These are phyloP conservation scores for Epithele typhae DNA, from an alignment of 768 basidiomycete species.

Conservation along the genomic window DNA sequence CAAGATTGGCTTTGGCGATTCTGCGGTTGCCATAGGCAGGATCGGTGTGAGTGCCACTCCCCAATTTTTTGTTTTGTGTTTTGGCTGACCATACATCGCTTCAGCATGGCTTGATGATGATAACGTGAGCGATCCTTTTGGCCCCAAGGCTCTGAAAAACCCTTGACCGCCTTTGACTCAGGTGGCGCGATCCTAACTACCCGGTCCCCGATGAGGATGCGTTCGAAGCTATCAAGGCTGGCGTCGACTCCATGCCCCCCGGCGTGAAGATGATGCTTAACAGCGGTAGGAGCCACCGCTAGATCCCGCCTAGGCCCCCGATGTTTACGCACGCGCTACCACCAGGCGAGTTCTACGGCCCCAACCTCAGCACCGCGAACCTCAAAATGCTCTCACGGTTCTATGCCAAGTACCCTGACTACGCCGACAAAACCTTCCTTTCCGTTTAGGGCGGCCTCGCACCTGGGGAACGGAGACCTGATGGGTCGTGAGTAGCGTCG, in stretches of 20 bases:
- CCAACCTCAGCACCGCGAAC: slow-evolving; percentile 37
- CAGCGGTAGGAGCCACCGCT: slow-evolving; percentile 32
- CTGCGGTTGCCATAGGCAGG: slow-evolving; percentile 32
- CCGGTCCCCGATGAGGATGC: slow-evolving; percentile 51
- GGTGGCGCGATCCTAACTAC: slow-evolving; percentile 33
- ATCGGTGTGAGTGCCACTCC: slow-evolving; percentile 33
- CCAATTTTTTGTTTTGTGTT: slow-evolving; percentile 17
- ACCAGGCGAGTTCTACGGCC: slow-evolving; percentile 53
- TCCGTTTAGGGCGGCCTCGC: slow-evolving; percentile 41
- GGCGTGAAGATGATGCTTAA: slow-evolving; percentile 49
- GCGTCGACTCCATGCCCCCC: slow-evolving; percentile 36
- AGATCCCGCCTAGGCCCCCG: slow-evolving; percentile 3
- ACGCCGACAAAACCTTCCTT: slow-evolving; percentile 43
- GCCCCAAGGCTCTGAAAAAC: no score
- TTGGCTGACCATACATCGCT: background rate
- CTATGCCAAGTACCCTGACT: slow-evolving; percentile 41
- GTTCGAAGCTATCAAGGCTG: slow-evolving; percentile 58
- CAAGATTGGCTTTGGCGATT: slow-evolving; percentile 36
- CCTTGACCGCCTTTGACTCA: background rate
- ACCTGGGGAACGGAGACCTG: slow-evolving; percentile 4
- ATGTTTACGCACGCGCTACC: background rate
- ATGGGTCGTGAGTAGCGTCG: slow-evolving; percentile 26
- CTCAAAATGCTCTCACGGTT: slow-evolving; percentile 46
- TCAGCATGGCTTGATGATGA: slow-evolving; percentile 51
- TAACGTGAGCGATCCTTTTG: slow-evolving; percentile 39